Conservation (phyloP, 1,139 yeast genomes). For the Saccharomycopsis phalli region DNA sequence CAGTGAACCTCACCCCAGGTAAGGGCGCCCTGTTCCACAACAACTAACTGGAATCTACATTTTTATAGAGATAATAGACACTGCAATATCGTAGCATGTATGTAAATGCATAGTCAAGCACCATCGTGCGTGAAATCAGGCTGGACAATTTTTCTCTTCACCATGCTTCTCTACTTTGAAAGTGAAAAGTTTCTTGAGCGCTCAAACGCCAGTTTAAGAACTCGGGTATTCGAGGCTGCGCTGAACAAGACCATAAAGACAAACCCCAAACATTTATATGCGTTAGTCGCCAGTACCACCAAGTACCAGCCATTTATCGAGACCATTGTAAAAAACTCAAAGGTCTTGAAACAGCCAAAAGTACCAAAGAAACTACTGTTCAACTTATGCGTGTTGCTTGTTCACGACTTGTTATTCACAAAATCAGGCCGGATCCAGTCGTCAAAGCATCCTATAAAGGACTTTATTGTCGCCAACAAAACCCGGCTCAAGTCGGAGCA, state of each 20-base stretch:
- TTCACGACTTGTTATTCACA: constrained; percentile 74
- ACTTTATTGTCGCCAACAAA: constrained; percentile 66
- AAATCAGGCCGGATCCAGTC: constrained; percentile 77
- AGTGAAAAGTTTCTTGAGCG: constrained; percentile 13
- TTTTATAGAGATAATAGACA: too few species aligned
- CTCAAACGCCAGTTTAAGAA: constrained; percentile 49
- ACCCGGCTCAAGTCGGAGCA: constrained; percentile 77
- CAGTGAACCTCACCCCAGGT: too few species aligned
- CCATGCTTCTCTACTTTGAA: constrained; percentile 20
- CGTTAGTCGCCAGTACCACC: constrained; percentile 70
- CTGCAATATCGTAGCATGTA: too few species aligned
- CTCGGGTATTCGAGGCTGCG: constrained; percentile 53
- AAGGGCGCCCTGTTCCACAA: too few species aligned
- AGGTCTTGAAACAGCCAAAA: constrained; percentile 44
- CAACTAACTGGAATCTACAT: too few species aligned
- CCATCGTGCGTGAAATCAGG: too few species aligned
- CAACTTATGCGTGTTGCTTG: constrained; percentile 50
- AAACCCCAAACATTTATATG: constrained; percentile 77
- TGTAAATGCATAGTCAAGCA: too few species aligned
- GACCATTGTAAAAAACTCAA: constrained; percentile 56
- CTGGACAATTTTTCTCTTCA: constrained; percentile 1
- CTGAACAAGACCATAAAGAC: constrained; percentile 39
- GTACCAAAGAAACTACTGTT: constrained; percentile 34
- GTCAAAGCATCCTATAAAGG: constrained; percentile 83
- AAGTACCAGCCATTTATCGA: constrained; percentile 56